phyloP scores from a whole-genome alignment of 345 rosid genomes.

The Eucalyptus polybractea region DNA sequence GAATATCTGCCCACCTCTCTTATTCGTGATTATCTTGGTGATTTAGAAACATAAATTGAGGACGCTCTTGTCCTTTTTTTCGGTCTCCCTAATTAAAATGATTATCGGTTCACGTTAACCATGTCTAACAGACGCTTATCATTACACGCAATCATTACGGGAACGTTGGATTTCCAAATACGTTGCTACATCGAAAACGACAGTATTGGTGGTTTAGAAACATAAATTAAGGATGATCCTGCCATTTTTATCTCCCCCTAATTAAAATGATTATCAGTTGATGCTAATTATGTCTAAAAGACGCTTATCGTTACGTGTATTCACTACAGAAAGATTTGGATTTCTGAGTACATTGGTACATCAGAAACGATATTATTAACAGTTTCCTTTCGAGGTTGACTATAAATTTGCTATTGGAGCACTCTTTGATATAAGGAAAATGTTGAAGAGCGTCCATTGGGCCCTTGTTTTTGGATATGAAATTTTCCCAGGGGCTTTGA shows the following conservation, averaged over 20 bases:
- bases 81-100: not conserved
- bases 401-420: not conserved
- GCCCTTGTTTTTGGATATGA: not conserved
- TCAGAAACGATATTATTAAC: not conserved
- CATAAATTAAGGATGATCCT: not conserved
- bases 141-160: not conserved
- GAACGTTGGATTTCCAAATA: not conserved
- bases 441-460: not conserved
- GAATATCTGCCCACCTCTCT: not conserved
- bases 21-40: not conserved
- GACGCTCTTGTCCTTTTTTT: not conserved
- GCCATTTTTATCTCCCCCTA: not conserved
- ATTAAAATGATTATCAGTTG: not conserved
- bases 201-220: not conserved
- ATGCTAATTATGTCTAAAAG: not conserved
- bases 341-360: not conserved
- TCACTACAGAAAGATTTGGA: not conserved
- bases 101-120: not conserved
- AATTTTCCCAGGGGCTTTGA: not conserved
- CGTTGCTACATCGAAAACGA: not conserved
- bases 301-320: not conserved
- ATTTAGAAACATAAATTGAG: not conserved
- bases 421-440: not conserved
- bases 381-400: not conserved
- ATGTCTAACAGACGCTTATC: not conserved